phyloP scores from a whole-genome alignment of 2,329 filamentous ascomycete genomes.

The Pyrenochaeta sp. region DNA sequence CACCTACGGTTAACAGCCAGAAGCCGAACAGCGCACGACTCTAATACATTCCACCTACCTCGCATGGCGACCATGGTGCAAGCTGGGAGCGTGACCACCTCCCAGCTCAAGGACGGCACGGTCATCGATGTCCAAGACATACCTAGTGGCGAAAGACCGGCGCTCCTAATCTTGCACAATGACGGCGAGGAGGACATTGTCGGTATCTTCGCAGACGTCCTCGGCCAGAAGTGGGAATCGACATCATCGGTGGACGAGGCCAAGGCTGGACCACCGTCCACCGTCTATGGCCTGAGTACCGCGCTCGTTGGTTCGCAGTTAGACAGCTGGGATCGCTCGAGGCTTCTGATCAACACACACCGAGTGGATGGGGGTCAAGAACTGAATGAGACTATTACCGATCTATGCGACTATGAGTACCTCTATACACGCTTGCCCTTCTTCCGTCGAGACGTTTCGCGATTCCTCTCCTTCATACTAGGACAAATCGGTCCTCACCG shows the following conservation, averaged over 20 bases:
- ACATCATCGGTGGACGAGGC: conserved; percentile 65
- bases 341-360: conserved; percentile 79
- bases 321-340: conserved; percentile 63
- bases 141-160: conserved; percentile 44
- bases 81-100: conserved; percentile 40
- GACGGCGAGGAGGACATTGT: conserved; percentile 77
- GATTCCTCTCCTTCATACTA: conserved; percentile 80
- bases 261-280: conserved; percentile 64
- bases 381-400: conserved; percentile 71
- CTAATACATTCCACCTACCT: conserved; percentile 20
- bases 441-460: conserved; percentile 76
- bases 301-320: conserved; percentile 66
- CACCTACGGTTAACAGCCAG: conserved; percentile 48
- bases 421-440: conserved; percentile 78
- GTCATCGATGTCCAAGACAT: conserved; percentile 48
- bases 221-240: conserved; percentile 75
- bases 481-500: conserved; percentile 82
- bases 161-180: conserved; percentile 69
- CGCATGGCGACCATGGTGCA: conserved; percentile 52
- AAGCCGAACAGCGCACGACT: conserved; percentile 19
- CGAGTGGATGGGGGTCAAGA: conserved; percentile 71
- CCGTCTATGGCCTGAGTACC: conserved; percentile 73
- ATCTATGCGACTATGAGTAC: conserved; percentile 83
- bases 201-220: conserved; percentile 76
- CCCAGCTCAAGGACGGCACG: conserved; percentile 43